Conservation (phyloP, 257 asterid genomes). For the Voacanga thouarsii region DNA sequence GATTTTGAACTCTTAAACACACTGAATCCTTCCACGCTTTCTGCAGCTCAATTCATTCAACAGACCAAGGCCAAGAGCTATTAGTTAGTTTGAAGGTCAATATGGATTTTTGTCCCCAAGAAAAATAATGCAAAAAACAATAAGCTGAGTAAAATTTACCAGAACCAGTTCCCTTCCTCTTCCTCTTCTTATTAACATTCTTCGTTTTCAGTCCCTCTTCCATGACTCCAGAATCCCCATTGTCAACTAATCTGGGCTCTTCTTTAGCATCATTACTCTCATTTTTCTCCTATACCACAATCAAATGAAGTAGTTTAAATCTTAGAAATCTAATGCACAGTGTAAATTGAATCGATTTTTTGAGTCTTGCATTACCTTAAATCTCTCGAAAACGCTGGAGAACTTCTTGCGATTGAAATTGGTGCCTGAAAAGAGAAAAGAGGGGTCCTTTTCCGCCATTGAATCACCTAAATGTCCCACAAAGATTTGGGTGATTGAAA, state of each 20-base stretch:
- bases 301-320: conserved; percentile 1
- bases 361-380: conserved; percentile 41
- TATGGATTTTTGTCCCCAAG: neutral
- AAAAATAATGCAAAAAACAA: neutral
- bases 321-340: neutral
- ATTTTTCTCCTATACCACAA: conserved; percentile 41
- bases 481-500: neutral
- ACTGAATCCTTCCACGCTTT: conserved; percentile 57
- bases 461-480: neutral
- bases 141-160: conserved; percentile 29
- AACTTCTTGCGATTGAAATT: conserved; percentile 68
- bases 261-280: conserved; percentile 34
- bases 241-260: conserved; percentile 30
- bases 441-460: conserved; percentile 52
- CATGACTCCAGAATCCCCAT: conserved; percentile 25
- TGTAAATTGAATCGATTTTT: neutral
- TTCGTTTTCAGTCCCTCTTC: conserved; percentile 20
- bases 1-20: conserved; percentile 60
- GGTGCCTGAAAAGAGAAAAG: conserved; percentile 72
- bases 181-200: conserved; percentile 58
- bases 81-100: neutral
- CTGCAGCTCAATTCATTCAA: conserved; percentile 28
- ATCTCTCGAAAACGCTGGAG: conserved; percentile 53
- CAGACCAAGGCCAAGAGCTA: neutral
- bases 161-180: conserved; percentile 47